Conservation (phyloP, 202 grass and related monocot species). For the Schoenoplectus tabernaemontani region DNA sequence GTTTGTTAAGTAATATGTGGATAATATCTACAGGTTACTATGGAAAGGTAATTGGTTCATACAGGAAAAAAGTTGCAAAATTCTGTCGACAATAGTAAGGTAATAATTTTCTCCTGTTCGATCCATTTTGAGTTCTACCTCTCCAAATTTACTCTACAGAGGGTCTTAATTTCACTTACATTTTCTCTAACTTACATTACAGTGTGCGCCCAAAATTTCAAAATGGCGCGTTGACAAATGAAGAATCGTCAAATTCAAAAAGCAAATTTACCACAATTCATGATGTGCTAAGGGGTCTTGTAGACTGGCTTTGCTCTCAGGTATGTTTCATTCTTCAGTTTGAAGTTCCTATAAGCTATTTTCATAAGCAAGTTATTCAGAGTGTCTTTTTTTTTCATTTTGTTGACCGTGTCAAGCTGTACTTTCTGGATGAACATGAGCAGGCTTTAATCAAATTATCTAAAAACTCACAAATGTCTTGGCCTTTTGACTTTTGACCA, state of each 20-base stretch:
- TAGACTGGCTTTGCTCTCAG: conserved; percentile 91
- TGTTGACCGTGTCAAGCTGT: no score
- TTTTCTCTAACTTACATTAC: conserved; percentile 25
- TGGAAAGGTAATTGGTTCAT: conserved; percentile 94
- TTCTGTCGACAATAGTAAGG: conserved; percentile 73
- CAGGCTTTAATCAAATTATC: not conserved
- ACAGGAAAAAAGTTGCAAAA: conserved; percentile 88
- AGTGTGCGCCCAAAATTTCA: conserved; percentile 71
- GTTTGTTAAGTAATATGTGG: not conserved
- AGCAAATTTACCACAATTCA: conserved; percentile 58
- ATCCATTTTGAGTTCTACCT: not conserved
- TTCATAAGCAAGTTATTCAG: conserved; percentile 16
- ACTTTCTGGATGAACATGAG: not conserved
- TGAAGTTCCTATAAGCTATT: conserved; percentile 10
- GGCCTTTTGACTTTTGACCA: not conserved
- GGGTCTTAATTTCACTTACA: conserved; percentile 14
- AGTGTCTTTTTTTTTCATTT: not conserved
- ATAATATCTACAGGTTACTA: conserved; percentile 59
- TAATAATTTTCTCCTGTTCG: conserved; percentile 18
- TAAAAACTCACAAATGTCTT: not conserved
- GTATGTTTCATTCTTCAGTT: conserved; percentile 28
- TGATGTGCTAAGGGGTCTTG: conserved; percentile 72
- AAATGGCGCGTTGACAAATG: conserved; percentile 47
- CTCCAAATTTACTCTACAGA: conserved; percentile 15
- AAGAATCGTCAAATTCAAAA: conserved; percentile 70